Evolutionary conservation across 2,329 filamentous ascomycete genomes (phyloP).

Genomic region (Chaetothyriales sp.): DNA sequence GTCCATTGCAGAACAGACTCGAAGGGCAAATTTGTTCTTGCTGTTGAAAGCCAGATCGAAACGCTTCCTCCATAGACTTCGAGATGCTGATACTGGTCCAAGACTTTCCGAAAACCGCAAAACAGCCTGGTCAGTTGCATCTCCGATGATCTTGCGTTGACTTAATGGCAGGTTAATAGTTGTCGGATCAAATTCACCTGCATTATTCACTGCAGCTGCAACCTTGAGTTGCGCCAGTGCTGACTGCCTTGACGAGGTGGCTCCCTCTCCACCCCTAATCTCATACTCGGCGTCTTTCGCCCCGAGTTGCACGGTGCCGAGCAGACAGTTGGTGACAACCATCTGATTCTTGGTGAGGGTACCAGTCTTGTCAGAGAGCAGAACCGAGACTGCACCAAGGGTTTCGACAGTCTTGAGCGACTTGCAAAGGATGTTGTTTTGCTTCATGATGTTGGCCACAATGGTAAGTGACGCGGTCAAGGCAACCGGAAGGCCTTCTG

Average conservation of each 20-base stretch:
- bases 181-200: constrained; percentile 56
- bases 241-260: constrained; percentile 17
- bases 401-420: constrained; percentile 66
- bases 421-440: constrained; percentile 66
- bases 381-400: constrained; percentile 54
- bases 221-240: constrained; percentile 45
- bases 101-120: constrained; percentile 55
- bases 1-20: constrained; percentile 34
- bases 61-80: constrained; percentile 47
- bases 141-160: constrained; percentile 52
- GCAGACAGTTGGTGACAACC: constrained; percentile 53
- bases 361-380: constrained; percentile 66
- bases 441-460: constrained; percentile 59
- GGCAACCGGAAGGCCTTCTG: constrained; percentile 57
- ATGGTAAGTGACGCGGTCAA: constrained; percentile 59
- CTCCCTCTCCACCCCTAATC: constrained; percentile 18
- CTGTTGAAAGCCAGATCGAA: constrained; percentile 64
- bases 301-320: constrained; percentile 39
- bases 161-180: constrained; percentile 44
- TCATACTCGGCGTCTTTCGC: constrained; percentile 38
- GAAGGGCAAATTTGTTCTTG: constrained; percentile 71
- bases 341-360: constrained; percentile 48
- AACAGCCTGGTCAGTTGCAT: constrained; percentile 62
- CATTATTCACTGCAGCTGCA: constrained; percentile 55
- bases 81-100: constrained; percentile 43